Percentiles rank a stretch among this genome's conserved stretches.
These are phyloP conservation scores for Diplogelasinospora grovesii DNA, from an alignment of 495 filamentous ascomycete genomes.

Conservation along the genomic window DNA sequence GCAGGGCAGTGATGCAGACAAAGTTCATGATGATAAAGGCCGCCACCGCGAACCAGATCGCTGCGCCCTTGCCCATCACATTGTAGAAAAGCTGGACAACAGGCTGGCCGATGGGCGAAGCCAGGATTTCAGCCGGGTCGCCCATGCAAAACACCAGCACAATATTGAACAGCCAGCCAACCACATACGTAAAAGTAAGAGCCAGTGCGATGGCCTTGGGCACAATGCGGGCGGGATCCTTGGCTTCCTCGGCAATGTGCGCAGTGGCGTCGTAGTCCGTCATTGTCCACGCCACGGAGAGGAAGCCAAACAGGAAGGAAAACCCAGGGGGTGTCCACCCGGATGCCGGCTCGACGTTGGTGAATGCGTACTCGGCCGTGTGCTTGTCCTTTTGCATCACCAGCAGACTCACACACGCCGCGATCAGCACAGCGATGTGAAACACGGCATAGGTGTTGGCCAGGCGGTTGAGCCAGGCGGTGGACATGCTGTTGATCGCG, in stretches of 20 bases:
- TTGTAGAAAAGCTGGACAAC: constrained; percentile 58
- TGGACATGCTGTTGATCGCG: constrained; percentile 48
- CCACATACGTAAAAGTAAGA: constrained; percentile 51
- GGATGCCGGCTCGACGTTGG: constrained; percentile 44
- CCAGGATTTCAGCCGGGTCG: constrained; percentile 37
- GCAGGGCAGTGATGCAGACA: constrained; percentile 52
- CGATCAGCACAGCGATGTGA: constrained; percentile 47
- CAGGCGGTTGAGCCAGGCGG: constrained; percentile 55
- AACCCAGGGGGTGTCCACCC: constrained; percentile 57
- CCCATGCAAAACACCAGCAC: constrained; percentile 54
- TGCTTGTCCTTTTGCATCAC: constrained; percentile 42
- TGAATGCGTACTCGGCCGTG: constrained; percentile 53
- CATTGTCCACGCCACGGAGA: constrained; percentile 52
- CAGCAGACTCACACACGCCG: constrained; percentile 47
- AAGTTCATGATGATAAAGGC: constrained; percentile 50
- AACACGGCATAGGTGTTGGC: constrained; percentile 55
- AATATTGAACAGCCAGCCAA: constrained; percentile 53
- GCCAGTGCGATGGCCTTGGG: constrained; percentile 53
- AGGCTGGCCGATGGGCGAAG: constrained; percentile 42
- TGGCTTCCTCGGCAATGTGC: constrained; percentile 51
- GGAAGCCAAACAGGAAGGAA: constrained; percentile 57
- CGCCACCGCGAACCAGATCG: constrained; percentile 50
- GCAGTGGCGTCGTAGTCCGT: constrained; percentile 48
- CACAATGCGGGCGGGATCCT: constrained; percentile 47
- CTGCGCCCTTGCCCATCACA: constrained; percentile 46